Evolutionary conservation across 1,284 basidiomycete species (phyloP), one percentile per base, ranked within the genome.

Genomic region (Ceratobasidium sp.): DNA sequence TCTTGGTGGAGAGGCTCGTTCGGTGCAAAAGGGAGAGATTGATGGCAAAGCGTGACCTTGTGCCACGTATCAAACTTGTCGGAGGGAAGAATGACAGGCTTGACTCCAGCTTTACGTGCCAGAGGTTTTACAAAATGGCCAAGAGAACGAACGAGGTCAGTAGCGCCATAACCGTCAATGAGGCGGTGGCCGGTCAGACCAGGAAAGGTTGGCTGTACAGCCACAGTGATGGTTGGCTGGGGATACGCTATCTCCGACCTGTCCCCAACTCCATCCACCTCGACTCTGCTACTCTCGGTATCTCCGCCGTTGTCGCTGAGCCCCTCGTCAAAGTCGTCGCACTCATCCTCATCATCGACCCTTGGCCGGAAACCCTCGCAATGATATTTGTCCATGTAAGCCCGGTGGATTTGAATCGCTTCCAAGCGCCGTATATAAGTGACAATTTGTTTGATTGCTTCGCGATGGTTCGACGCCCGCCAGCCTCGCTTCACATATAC

Each of bases 341-440:
- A 48, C 33, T 33, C 33, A 48, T 48, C 46, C 46, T 48, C 46
- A 12, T 48, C 17, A 17, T 48, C 26, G 52, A 56, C 28, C 17
- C 46, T 17, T 48, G 46, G 46, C 33, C 33, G 33, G 33, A 33
- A 33, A 17, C 46, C 10, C 46, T 48, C 46, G 46, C 46, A 10
- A 48, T 48, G 17, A 10, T 40, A 70, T 20, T 56, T 50, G 33
- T 70, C 52, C 6, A 70, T 40, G 4, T 15, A 57, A 28, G 33
- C 17, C 7, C 67, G 50, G 23, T 70, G 67, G 26, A 70, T 33
- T 15, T 57, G 50, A 17, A 70, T 26, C 20, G 67, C 67, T 13
- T 70, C 67, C 12, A 70, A 50, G 15, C 67, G 67, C 28, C 52
- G 52, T n/a, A 70, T 28, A 42, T 70, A 70, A 5, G 54, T 42